Conservation (phyloP, 495 filamentous ascomycete genomes). For the Usnea hakonensis region DNA sequence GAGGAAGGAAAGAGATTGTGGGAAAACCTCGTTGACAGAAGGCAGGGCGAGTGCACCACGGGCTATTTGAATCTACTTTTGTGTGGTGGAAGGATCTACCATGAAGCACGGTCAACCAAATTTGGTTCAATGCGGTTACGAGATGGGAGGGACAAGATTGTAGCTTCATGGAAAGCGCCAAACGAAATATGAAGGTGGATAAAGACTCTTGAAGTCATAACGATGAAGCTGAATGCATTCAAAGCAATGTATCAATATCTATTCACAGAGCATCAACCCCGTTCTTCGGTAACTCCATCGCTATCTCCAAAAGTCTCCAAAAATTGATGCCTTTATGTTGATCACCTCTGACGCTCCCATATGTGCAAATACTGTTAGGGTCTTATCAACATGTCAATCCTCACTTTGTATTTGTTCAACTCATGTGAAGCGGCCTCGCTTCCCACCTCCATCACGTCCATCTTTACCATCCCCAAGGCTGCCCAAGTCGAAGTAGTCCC, state of each 20-base stretch:
- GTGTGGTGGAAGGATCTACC: not conserved
- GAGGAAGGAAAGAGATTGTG: constrained; percentile 12
- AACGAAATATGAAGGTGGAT: not conserved
- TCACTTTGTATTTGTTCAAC: not conserved
- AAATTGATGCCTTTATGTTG: not conserved
- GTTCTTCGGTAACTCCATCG: constrained; percentile 7
- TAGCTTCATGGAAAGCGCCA: not conserved
- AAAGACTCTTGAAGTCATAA: not conserved
- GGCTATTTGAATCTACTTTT: not conserved
- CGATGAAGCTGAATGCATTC: not conserved
- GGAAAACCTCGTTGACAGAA: not conserved
- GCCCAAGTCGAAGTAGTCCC: constrained; percentile 78
- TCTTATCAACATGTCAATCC: constrained; percentile 4
- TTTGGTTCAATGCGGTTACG: not conserved
- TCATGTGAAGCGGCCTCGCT: constrained; percentile 64
- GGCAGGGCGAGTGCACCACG: too few relatives aligned
- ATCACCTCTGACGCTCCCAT: constrained; percentile 8
- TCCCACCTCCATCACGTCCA: constrained; percentile 54
- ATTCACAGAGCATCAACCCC: not conserved
- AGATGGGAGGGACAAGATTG: not conserved
- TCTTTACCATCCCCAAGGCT: constrained; percentile 59
- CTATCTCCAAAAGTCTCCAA: constrained; percentile 1
- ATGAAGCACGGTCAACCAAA: not conserved
- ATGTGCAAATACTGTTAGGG: constrained; percentile 6
- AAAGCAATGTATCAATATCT: constrained; percentile 5